These are phyloP conservation scores for Thozetella sp. DNA, from an alignment of 495 filamentous ascomycete genomes.

Conservation along the genomic window DNA sequence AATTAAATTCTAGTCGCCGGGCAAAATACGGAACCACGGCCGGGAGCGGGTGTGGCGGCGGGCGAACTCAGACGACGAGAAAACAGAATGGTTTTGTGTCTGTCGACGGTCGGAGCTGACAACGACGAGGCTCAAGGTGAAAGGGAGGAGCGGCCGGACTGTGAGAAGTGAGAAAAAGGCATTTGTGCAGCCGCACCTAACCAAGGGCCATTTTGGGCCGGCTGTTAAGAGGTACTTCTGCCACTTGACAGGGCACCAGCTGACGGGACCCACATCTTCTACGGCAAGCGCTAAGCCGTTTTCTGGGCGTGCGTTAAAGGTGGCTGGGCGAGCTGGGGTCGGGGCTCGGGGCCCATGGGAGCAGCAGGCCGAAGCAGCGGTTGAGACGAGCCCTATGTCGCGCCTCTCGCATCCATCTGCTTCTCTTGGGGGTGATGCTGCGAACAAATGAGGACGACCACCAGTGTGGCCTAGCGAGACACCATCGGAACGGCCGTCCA, in stretches of 20 bases:
- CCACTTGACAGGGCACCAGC: background rate
- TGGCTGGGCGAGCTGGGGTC: background rate
- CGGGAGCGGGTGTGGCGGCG: background rate
- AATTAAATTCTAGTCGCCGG: background rate
- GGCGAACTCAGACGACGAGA: background rate
- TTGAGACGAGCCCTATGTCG: no score
- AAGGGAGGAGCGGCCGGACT: background rate
- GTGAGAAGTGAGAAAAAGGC: conserved; percentile 1
- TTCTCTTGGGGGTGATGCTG: no score
- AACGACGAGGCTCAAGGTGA: background rate
- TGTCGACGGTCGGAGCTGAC: background rate
- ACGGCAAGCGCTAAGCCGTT: background rate
- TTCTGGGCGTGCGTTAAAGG: background rate
- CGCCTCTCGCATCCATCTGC: no score
- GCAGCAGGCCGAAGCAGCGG: background rate
- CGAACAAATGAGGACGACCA: no score
- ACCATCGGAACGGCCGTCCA: no score
- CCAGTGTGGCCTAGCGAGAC: no score
- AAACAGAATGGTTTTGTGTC: background rate
- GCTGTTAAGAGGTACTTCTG: background rate
- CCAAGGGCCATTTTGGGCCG: background rate
- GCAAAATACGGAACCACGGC: no score
- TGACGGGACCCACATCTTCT: background rate
- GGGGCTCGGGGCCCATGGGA: background rate
- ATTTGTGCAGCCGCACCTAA: conserved; percentile 2